Base-by-base conservation (phyloP, 768 basidiomycete species). In the Tubosaeta sp. region DNA sequence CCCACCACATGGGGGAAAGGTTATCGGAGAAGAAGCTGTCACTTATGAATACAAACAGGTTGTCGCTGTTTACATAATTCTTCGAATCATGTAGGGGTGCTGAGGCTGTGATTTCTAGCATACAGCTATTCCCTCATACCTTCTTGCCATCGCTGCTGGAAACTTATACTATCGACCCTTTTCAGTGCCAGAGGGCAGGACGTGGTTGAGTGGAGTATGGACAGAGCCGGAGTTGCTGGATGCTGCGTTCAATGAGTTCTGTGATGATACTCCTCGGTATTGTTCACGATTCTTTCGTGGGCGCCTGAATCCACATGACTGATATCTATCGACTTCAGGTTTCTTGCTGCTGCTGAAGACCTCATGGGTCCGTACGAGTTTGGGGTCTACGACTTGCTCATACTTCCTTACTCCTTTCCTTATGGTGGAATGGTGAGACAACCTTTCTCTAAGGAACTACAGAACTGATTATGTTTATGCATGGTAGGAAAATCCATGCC, bases 381-480 rank as follows among this genome's bases (percentile, higher is more conserved):
- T 61, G 86, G 88, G 3, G 86, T 93, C 1, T 96, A 94, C 61
- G 93, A 97, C 64, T 65, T 95, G 2, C 76, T 97, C 19, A 83
- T 97, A 21, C 75, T 97, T 6, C 94, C 94, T 0, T 86, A 90
- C 12, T 86, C 88, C 0, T 97, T 96, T 77, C 94, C 94, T 1
- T 95, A 89, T 65, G 94, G 92, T 43, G 92, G 90, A 53, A 87
- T 90, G 90, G 86, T 84, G 53, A 18, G 56, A 41, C 19, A 8
- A 30, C n/a, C n/a, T 24, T 35, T 1, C 4, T 16, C 14, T 8
- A 8, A 2, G 16, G 31, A 11, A 8, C 5, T 22, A 4, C 25
- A 13, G 1, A 31, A 31, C 46, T 49, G 51, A 31, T 48, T 49
- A 50, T 38, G 53, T 56, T 14, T 22, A 4, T 13, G 12, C 46